Evolutionary conservation across 2,329 filamentous ascomycete genomes (phyloP).

Genomic region (Paraphoma sp.): DNA sequence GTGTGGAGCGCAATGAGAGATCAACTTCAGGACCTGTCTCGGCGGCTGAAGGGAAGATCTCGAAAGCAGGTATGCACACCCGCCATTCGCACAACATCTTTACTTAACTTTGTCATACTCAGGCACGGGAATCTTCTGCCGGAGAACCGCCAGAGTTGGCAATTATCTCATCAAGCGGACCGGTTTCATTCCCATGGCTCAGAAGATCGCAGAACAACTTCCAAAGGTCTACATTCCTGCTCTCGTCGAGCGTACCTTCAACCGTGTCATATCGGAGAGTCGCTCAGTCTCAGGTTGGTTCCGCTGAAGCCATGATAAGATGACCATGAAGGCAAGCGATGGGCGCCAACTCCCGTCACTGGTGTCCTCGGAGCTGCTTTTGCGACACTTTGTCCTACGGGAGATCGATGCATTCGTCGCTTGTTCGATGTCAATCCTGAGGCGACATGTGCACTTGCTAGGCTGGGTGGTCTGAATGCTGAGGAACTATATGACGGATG

Average conservation of each 20-base stretch:
- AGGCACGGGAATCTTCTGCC: neutral
- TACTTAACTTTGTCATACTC: neutral
- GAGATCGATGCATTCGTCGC: neutral
- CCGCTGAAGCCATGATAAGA: neutral
- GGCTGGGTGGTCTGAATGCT: no score
- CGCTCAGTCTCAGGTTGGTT: neutral
- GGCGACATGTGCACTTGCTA: no score
- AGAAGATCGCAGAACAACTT: neutral
- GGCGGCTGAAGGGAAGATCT: neutral
- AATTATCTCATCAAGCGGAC: neutral
- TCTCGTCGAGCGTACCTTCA: neutral
- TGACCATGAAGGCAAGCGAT: neutral
- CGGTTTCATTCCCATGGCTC: neutral
- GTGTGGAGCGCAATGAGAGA: neutral
- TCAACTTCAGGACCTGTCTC: neutral
- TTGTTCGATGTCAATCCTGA: no score
- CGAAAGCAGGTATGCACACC: neutral
- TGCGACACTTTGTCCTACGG: neutral
- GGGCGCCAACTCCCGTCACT: neutral
- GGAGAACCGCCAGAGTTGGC: neutral
- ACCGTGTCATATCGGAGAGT: neutral
- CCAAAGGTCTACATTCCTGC: neutral
- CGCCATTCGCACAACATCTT: no score
- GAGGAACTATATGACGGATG: no score
- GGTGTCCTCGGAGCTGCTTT: neutral